A percentile compares a stretch with the other conserved stretches of the same genome.
phyloP scores from a whole-genome alignment of 2,329 filamentous ascomycete genomes.

The Nectriaceae sp. region DNA sequence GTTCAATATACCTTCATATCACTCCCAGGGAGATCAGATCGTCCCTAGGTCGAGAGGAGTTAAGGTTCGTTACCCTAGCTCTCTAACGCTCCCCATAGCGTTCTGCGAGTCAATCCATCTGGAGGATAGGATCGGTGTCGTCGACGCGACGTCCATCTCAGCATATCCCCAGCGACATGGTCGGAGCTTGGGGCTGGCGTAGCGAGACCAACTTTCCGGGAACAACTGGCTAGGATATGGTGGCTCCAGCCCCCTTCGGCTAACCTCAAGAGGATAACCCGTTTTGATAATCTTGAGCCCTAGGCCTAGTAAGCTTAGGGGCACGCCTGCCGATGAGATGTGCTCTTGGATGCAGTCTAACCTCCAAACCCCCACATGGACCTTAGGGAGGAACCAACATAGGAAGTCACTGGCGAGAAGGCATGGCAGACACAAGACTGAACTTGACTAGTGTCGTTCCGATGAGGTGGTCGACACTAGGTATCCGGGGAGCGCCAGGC shows the following conservation, averaged over 20 bases:
- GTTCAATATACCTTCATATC: too few relatives aligned
- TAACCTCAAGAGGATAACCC: constrained; percentile 22
- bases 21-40: not conserved
- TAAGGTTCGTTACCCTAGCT: not conserved
- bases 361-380: not conserved
- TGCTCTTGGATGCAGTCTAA: not conserved
- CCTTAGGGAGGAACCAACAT: not conserved
- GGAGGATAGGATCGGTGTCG: too few relatives aligned
- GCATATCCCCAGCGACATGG: not conserved
- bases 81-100: not conserved
- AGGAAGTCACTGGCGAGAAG: not conserved
- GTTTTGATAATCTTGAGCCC: not conserved
- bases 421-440: constrained; percentile 6
- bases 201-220: constrained; percentile 18
- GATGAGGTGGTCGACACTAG: constrained; percentile 12
- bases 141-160: too few relatives aligned
- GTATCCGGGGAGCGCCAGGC: constrained; percentile 7
- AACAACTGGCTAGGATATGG: constrained; percentile 15
- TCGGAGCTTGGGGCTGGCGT: constrained; percentile 13
- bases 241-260: constrained; percentile 20
- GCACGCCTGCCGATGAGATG: not conserved
- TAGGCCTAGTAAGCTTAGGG: not conserved
- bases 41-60: not conserved
- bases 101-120: too few relatives aligned
- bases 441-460: constrained; percentile 17